phyloP scores from a whole-genome alignment of 441 rosid species.

The Daphne laureola region DNA sequence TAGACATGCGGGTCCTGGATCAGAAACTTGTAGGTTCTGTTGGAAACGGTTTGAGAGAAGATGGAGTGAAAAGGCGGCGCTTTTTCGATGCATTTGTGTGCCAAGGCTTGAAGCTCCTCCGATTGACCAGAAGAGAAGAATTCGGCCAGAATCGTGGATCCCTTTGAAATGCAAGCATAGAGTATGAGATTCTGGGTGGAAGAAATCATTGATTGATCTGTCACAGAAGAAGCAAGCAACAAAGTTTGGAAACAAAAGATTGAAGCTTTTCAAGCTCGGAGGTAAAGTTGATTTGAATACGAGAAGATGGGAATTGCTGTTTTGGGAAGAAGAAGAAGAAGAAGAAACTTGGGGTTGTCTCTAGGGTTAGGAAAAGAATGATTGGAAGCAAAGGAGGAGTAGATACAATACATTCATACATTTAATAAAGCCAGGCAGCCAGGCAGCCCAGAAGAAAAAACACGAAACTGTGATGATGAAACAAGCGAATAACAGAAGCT shows the following conservation, averaged over 20 bases:
- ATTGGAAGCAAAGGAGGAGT: too few relatives aligned
- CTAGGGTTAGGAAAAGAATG: too few relatives aligned
- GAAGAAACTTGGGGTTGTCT: too few relatives aligned
- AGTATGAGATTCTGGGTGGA: conserved; percentile 44
- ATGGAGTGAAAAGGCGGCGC: conserved; percentile 67
- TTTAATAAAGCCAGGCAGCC: too few relatives aligned
- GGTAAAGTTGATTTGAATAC: conserved; percentile 4
- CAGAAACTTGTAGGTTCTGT: conserved; percentile 55
- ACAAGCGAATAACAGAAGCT: too few relatives aligned
- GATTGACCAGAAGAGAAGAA: conserved; percentile 41
- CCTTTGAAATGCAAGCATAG: conserved; percentile 71
- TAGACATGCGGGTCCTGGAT: conserved; percentile 48
- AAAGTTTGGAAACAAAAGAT: not conserved
- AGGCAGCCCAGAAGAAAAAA: too few relatives aligned
- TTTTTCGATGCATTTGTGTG: conserved; percentile 46
- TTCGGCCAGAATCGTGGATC: conserved; percentile 50
- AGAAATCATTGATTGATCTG: conserved; percentile 40
- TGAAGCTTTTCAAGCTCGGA: conserved; percentile 1
- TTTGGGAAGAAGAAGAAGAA: too few relatives aligned
- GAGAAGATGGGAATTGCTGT: not conserved
- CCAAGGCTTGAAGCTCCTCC: conserved; percentile 50
- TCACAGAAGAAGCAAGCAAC: not conserved
- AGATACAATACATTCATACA: too few relatives aligned
- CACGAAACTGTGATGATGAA: too few relatives aligned
- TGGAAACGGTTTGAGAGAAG: conserved; percentile 57